Evolutionary conservation across 2,329 filamentous ascomycete genomes (phyloP), one percentile per base, ranked within the genome.

Genomic region (Colletotrichum kahawae): DNA sequence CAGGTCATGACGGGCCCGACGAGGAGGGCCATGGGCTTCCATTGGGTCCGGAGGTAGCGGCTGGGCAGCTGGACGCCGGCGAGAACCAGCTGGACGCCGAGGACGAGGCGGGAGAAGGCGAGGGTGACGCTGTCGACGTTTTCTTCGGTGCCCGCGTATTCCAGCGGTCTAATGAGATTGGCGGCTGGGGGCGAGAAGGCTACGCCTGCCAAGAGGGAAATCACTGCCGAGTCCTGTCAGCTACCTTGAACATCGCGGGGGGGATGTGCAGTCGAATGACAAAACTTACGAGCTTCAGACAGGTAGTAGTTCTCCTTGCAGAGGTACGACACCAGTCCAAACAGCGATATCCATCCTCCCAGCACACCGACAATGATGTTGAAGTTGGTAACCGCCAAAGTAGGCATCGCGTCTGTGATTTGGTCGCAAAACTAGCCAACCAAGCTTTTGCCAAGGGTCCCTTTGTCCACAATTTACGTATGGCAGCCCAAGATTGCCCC

Each of bases 231-330:
- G 54, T 74, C 66, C 63, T n/a, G 59, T 73, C 51, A 76, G 65
- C 65, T 24, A 51, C n/a, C n/a, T 51, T 24, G 43, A 51, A 13
- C 6, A 51, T 24, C 43, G 43, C 10, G 43, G 43, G n/a, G 43
- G n/a, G 4, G 12, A 51, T 51, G 43, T 51, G 43, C 43, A 59
- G 36, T 13, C 65, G 31, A 67, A 36, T 54, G 69, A 38, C 9
- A 21, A 67, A 70, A 91, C 94, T 82, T 87, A 96, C 95, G 87
- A 68, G 96, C 95, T 89, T 98, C 96, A 1, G 95, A 98, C 1
- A 98, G 89, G 82, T 98, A 98, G 82, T 95, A 96, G 73, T 92
- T 93, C 85, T 98, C 96, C 82, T 98, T 98, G 81, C 95, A 89
- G 21, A 98, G 89, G 81, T 95, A 98, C 1, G 95, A 98, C 1